These are phyloP conservation scores for Clonostachys rosea DNA, from an alignment of 2,329 filamentous ascomycete genomes.

Conservation along the genomic window DNA sequence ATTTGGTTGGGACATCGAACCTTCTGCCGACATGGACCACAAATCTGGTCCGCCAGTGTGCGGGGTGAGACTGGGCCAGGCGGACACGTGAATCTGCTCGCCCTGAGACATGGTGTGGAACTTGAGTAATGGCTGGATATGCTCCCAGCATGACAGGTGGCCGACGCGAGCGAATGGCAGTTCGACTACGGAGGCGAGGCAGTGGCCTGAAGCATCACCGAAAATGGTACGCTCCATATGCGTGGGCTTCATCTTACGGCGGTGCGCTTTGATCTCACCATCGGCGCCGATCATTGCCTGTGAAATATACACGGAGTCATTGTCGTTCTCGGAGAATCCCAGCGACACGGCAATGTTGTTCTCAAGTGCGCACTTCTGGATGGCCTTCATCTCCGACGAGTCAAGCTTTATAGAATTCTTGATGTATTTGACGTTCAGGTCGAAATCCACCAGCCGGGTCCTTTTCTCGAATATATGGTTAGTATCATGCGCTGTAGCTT, in stretches of 20 bases:
- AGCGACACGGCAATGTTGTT: constrained; percentile 39
- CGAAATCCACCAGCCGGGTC: constrained; percentile 16
- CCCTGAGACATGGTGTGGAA: constrained; percentile 15
- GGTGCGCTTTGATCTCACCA: constrained; percentile 37
- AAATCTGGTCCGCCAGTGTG: constrained; percentile 14
- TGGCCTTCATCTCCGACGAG: constrained; percentile 35
- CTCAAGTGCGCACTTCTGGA: constrained; percentile 31
- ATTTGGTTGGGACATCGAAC: constrained; percentile 32
- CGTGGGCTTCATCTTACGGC: constrained; percentile 46
- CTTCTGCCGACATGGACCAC: constrained; percentile 23
- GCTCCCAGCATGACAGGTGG: constrained; percentile 52
- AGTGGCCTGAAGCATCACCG: constrained; percentile 51
- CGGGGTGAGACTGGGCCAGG: constrained; percentile 13
- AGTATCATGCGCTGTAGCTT: background rate
- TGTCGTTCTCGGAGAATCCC: constrained; percentile 43
- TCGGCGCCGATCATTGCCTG: constrained; percentile 46
- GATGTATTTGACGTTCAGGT: constrained; percentile 15
- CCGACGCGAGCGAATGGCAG: constrained; percentile 46
- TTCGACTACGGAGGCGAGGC: constrained; percentile 45
- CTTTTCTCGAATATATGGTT: background rate
- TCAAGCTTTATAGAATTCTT: constrained; percentile 29
- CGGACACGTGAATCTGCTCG: constrained; percentile 20
- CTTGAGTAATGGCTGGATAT: constrained; percentile 38
- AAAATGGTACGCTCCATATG: constrained; percentile 43
- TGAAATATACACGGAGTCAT: constrained; percentile 38